Conservation (phyloP, 176 grass and related monocot species). For the Oryza longistaminata region DNA sequence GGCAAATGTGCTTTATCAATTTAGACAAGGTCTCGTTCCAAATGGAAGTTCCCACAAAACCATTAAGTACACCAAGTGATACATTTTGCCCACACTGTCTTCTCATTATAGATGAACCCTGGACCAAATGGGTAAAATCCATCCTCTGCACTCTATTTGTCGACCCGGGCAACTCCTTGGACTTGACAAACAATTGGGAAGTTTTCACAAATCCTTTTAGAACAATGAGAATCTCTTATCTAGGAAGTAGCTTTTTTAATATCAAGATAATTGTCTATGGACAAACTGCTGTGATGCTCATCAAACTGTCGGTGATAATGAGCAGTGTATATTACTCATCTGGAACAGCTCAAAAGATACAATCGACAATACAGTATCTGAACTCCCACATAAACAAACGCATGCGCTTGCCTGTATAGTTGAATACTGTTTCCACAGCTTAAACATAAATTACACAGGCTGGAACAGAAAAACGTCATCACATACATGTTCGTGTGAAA, state of each 20-base stretch:
- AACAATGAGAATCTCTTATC: background rate
- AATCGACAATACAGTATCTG: slow-evolving; percentile 17
- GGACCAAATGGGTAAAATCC: slow-evolving; percentile 7
- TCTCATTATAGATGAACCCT: background rate
- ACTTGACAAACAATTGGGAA: background rate
- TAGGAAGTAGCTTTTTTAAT: background rate
- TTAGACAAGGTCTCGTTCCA: background rate
- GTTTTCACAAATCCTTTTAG: slow-evolving; percentile 32
- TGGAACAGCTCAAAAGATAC: slow-evolving; percentile 46
- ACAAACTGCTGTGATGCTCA: slow-evolving; percentile 7
- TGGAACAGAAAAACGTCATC: slow-evolving; percentile 38
- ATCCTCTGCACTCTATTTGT: background rate
- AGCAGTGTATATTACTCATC: slow-evolving; percentile 37
- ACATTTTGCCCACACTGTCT: background rate
- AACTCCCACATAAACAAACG: slow-evolving; percentile 10
- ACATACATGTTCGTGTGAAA: slow-evolving; percentile 5
- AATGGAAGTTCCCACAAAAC: background rate
- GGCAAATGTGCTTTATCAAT: background rate
- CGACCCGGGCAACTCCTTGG: slow-evolving; percentile 3
- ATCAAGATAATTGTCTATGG: background rate
- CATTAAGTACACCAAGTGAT: background rate
- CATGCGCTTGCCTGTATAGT: background rate
- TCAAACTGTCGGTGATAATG: slow-evolving; percentile 48
- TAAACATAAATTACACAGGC: slow-evolving; percentile 6
- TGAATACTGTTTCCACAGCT: slow-evolving; percentile 22